Base-by-base conservation (phyloP, 768 basidiomycete genomes). In the Lyophyllum decastes region DNA sequence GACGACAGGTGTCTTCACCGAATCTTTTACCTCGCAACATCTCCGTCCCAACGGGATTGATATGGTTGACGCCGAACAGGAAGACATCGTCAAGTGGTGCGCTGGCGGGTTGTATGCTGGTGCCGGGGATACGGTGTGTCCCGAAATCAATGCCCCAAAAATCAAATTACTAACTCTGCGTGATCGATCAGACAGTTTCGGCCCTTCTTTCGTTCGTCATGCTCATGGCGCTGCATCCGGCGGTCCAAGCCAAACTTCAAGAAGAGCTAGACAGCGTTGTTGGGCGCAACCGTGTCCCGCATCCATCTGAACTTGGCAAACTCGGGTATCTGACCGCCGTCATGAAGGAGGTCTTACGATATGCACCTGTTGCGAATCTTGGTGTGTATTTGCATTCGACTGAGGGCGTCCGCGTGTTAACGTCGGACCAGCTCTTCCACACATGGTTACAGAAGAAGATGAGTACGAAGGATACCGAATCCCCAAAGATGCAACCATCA, bases 21-120 rank as follows among this genome's bases (percentile, higher is more conserved):
- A 77, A n/a, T 83, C 78, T 19, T 81, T 83, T 54, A 78, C 78
- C 8, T 79, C 76, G 55, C 61, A 72, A 57, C 66, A 73, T 35
- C 67, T 82, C 44, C 66, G 55, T 16, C 67, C 69, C 12, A 64
- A 69, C 11, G 68, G 61, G 11, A 33, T 43, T 52, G 49, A 61
- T 38, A 54, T 62, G 24, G 59, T 67, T 24, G 64, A 64, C 30
- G 54, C 72, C 16, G 73, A 74, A 27, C 68, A 77, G 14, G 81
- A 82, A 57, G 76, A 78, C 5, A 70, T 80, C 26, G 72, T 82
- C 17, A 80, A 78, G 59, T 82, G 81, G 72, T 76, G 78, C 38
- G 79, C 82, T 21, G 81, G 76, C 1, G 80, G 78, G 2, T 66
- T 81, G 3, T 83, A 82, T 58, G 78, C 79, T 41, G 82, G 80